Conservation (phyloP, 1,284 basidiomycete genomes). For the Afroboletus lepidellus region DNA sequence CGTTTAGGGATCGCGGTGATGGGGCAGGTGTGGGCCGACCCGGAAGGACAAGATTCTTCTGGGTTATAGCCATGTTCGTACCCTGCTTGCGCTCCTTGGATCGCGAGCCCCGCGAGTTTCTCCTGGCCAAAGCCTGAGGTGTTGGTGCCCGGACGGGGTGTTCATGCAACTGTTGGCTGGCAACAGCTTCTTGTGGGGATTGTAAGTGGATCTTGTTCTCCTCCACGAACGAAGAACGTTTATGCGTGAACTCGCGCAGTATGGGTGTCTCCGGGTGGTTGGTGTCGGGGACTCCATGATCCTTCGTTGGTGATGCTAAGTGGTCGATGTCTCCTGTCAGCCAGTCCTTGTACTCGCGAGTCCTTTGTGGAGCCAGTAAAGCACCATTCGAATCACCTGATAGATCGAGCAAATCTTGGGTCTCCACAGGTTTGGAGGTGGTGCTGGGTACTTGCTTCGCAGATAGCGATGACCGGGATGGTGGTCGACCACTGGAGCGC, state of each 20-base stretch:
- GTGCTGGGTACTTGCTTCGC: slow-evolving; percentile 16
- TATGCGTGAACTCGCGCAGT: slow-evolving; percentile 65
- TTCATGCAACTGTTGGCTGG: slow-evolving; percentile 38
- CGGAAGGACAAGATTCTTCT: slow-evolving; percentile 15
- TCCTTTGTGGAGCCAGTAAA: slow-evolving; percentile 15
- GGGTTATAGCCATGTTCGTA: slow-evolving; percentile 5
- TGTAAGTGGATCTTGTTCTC: slow-evolving; percentile 45
- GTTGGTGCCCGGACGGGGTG: slow-evolving; percentile 19
- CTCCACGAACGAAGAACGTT: slow-evolving; percentile 65
- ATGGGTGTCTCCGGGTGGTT: slow-evolving; percentile 40
- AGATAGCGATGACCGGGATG: slow-evolving; percentile 28
- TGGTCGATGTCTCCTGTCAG: slow-evolving; percentile 61
- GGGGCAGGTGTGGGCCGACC: slow-evolving; percentile 12
- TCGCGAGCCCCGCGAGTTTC: slow-evolving; percentile 27
- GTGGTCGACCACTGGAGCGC: slow-evolving; percentile 24
- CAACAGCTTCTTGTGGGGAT: slow-evolving; percentile 47
- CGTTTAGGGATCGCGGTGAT: slow-evolving; percentile 11
- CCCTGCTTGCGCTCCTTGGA: slow-evolving; percentile 28
- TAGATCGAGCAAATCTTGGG: slow-evolving; percentile 24
- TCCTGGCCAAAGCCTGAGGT: slow-evolving; percentile 25
- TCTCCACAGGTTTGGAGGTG: slow-evolving; percentile 18
- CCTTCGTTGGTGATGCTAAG: slow-evolving; percentile 22
- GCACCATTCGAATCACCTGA: slow-evolving; percentile 8
- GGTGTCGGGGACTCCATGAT: slow-evolving; percentile 11
- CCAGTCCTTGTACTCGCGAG: slow-evolving; percentile 56